Percentiles rank a stretch among this genome's conserved stretches.
Evolutionary conservation across 177 flowering plant species (phyloP).

Genomic region (Telopea speciosissima): DNA sequence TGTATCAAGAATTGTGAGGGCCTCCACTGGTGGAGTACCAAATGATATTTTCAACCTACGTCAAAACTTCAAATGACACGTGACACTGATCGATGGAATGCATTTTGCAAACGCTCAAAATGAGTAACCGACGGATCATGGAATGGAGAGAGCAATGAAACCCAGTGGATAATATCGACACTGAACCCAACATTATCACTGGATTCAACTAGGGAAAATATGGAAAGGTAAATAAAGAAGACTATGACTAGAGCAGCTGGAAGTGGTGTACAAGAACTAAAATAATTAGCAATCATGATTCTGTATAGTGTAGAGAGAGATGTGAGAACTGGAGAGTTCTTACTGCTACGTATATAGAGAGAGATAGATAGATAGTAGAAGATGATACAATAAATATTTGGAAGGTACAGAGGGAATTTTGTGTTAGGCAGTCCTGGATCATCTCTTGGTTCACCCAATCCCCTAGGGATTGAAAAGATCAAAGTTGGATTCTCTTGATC

Average conservation of each 20-base stretch:
- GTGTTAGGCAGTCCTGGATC: too few species aligned
- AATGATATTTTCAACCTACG: conserved; percentile 24
- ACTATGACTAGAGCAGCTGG: neutral
- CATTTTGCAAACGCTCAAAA: conserved; percentile 1
- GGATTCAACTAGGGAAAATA: neutral
- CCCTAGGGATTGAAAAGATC: too few species aligned
- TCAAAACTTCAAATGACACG: too few species aligned
- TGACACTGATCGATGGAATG: conserved; percentile 13
- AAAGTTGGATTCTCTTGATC: too few species aligned
- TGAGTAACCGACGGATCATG: conserved; percentile 9
- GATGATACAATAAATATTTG: too few species aligned
- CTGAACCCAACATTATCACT: conserved; percentile 14
- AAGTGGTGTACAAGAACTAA: neutral
- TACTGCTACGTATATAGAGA: too few species aligned
- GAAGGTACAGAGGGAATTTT: too few species aligned
- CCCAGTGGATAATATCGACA: conserved; percentile 24
- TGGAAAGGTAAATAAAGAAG: neutral
- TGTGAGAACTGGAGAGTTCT: too few species aligned
- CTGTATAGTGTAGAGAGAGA: too few species aligned
- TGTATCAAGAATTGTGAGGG: conserved; percentile 20
- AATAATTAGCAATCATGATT: neutral
- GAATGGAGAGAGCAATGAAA: conserved; percentile 22
- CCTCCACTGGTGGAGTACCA: conserved; percentile 26
- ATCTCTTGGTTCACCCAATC: too few species aligned
- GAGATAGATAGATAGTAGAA: too few species aligned